Percentiles rank a stretch among this genome's conserved stretches.
phyloP scores from a whole-genome alignment of 768 basidiomycete genomes.

The Suillus bovinus region DNA sequence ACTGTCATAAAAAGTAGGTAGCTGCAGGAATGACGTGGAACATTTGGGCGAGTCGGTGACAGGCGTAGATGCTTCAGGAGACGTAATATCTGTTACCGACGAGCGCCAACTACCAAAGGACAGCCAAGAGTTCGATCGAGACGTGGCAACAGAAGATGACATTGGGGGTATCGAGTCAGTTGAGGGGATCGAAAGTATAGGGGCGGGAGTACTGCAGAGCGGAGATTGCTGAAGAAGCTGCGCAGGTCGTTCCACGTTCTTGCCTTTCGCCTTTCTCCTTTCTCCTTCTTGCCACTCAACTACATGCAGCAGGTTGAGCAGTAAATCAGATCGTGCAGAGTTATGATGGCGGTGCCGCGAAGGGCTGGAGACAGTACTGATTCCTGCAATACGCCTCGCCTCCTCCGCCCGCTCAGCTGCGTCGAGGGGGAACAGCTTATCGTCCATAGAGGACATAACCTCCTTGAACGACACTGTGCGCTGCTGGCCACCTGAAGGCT shows the following conservation, averaged over 20 bases:
- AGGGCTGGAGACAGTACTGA: slow-evolving; percentile 19
- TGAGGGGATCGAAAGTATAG: slow-evolving; percentile 22
- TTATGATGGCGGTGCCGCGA: slow-evolving; percentile 20
- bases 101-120: slow-evolving; percentile 45
- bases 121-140: slow-evolving; percentile 43
- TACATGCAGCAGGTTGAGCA: slow-evolving; percentile 45
- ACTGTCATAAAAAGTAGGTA: slow-evolving; percentile 29
- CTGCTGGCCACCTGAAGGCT: slow-evolving; percentile 21
- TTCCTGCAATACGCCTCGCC: slow-evolving; percentile 28
- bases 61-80: slow-evolving; percentile 33
- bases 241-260: slow-evolving; percentile 39
- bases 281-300: slow-evolving; percentile 45
- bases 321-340: slow-evolving; percentile 35
- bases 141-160: slow-evolving; percentile 31
- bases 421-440: slow-evolving; percentile 53
- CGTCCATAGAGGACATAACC: slow-evolving; percentile 58
- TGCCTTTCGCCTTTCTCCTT: slow-evolving; percentile 38
- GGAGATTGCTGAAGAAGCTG: slow-evolving; percentile 15
- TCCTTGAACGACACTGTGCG: slow-evolving; percentile 54
- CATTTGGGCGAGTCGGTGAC: slow-evolving; percentile 32
- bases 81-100: slow-evolving; percentile 34
- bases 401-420: slow-evolving; percentile 33
- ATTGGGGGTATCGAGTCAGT: slow-evolving; percentile 23
- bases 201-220: slow-evolving; percentile 14
- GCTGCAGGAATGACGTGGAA: slow-evolving; percentile 21